phyloP scores from a whole-genome alignment of 805 yeast species.

The Diddensiella santjacobensis region DNA sequence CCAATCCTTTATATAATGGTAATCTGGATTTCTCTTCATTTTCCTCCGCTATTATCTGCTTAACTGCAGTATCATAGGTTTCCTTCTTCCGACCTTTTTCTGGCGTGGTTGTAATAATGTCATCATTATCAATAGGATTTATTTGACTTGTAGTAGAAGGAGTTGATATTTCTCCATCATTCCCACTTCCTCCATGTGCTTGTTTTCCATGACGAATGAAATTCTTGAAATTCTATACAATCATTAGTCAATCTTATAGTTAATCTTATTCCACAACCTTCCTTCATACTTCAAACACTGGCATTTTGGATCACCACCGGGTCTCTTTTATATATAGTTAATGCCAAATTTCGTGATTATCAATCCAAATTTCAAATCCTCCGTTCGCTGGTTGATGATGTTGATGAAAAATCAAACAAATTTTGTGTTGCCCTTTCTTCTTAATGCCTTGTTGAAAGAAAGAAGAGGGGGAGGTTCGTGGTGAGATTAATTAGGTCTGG shows the following conservation, averaged over 20 bases:
- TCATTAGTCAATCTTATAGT: neutral
- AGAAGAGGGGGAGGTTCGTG: too few relatives aligned
- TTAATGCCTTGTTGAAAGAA: too few relatives aligned
- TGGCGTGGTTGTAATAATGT: neutral
- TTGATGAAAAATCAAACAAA: too few relatives aligned
- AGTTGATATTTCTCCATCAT: too few relatives aligned
- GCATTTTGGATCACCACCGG: slow-evolving; percentile 9
- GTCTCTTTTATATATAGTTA: neutral
- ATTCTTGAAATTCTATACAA: slow-evolving; percentile 49
- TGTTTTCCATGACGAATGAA: slow-evolving; percentile 63
- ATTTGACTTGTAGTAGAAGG: neutral
- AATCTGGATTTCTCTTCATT: slow-evolving; percentile 29
- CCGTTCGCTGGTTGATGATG: too few relatives aligned
- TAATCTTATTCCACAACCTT: neutral
- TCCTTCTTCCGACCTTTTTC: slow-evolving; percentile 9
- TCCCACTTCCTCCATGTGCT: slow-evolving; percentile 35
- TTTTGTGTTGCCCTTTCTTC: too few relatives aligned
- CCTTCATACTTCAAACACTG: slow-evolving; percentile 19
- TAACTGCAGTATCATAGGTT: slow-evolving; percentile 35
- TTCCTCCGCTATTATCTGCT: slow-evolving; percentile 40
- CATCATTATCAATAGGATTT: neutral
- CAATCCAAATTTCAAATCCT: too few relatives aligned
- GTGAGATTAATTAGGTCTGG: too few relatives aligned
- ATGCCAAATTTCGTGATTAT: neutral
- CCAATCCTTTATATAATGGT: slow-evolving; percentile 40